These are phyloP conservation scores for Suillus plorans DNA, from an alignment of 768 basidiomycete genomes.

Conservation along the genomic window DNA sequence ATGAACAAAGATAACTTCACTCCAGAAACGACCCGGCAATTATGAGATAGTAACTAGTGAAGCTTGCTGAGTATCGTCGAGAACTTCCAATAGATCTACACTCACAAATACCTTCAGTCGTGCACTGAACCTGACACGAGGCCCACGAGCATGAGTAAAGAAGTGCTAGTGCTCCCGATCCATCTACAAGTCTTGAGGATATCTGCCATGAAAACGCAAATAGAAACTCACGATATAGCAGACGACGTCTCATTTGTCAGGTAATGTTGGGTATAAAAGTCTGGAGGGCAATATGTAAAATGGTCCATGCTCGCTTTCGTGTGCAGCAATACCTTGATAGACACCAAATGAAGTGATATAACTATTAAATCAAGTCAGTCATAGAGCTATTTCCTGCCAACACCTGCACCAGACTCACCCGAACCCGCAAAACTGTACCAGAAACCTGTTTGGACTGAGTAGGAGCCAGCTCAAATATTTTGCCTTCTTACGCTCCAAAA, in stretches of 20 bases:
- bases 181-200: neutral
- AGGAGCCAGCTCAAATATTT: neutral
- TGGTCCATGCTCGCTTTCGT: neutral
- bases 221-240: conserved; percentile 1
- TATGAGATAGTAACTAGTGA: conserved; percentile 8
- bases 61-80: neutral
- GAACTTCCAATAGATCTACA: neutral
- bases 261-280: neutral
- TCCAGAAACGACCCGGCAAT: conserved; percentile 25
- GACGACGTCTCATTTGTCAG: neutral
- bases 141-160: neutral
- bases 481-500: neutral
- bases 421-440: neutral
- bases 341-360: neutral
- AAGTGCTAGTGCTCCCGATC: neutral
- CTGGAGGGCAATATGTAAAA: neutral
- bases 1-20: conserved; percentile 36
- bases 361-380: neutral
- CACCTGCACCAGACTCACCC: neutral
- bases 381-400: neutral
- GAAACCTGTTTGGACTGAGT: neutral
- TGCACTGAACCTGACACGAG: neutral
- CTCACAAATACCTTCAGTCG: neutral
- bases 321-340: neutral
- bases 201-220: neutral